Conservation (phyloP, 805 yeast species). For the Kazachstania africana region DNA sequence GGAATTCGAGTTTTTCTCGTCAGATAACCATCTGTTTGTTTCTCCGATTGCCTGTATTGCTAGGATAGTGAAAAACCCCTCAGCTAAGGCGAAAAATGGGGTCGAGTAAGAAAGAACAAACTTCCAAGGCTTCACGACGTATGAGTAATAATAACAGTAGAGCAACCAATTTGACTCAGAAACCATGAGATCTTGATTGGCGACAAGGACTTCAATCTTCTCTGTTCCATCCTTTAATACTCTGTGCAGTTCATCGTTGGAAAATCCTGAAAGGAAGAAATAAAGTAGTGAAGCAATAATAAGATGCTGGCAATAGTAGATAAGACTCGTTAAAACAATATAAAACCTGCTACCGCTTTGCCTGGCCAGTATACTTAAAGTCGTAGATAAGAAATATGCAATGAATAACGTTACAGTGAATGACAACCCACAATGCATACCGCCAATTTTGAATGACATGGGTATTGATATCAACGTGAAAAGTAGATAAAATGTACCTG, state of each 20-base stretch:
- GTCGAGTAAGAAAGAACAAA: conserved; percentile 66
- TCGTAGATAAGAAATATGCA: conserved; percentile 61
- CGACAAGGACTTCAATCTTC: conserved; percentile 14
- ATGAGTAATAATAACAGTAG: conserved; percentile 25
- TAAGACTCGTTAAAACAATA: conserved; percentile 22
- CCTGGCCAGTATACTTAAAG: conserved; percentile 45
- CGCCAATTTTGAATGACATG: conserved; percentile 88
- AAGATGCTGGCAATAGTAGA: conserved; percentile 75
- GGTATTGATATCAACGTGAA: conserved; percentile 77
- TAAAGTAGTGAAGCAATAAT: conserved; percentile 74
- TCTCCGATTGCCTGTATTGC: conserved; percentile 91
- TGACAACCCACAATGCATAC: conserved; percentile 77
- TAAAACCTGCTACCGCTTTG: conserved; percentile 12
- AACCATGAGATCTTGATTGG: conserved; percentile 5
- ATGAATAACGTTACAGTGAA: conserved; percentile 64
- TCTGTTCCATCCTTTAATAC: conserved; percentile 14
- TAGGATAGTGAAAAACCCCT: conserved; percentile 84
- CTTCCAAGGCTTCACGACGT: conserved; percentile 57
- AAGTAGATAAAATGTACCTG: conserved; percentile 50
- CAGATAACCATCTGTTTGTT: conserved; percentile 53
- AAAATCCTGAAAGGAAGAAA: conserved; percentile 47
- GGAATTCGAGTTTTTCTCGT: conserved; percentile 46
- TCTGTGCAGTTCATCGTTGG: conserved; percentile 22
- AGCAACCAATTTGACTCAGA: conserved; percentile 17
- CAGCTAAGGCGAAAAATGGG: conserved; percentile 77